Conservation (phyloP, 768 basidiomycete genomes). For the Boletellus ananas region DNA sequence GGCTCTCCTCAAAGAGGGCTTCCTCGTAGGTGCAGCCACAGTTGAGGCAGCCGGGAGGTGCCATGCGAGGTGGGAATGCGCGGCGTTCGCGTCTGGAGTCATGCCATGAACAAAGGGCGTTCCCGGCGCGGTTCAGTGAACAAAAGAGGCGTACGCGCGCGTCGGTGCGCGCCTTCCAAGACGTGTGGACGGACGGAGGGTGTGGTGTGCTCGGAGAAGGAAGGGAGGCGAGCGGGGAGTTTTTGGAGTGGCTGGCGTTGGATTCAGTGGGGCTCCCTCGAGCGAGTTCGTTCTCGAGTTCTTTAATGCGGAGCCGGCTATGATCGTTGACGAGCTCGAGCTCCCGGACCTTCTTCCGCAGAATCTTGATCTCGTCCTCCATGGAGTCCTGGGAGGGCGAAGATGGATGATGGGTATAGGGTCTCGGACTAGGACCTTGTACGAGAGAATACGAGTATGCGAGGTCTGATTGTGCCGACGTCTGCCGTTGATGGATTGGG, state of each 20-base stretch:
- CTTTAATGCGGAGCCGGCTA: constrained; percentile 43
- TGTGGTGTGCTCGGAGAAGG: constrained; percentile 30
- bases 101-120: constrained; percentile 88
- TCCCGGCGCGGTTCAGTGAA: constrained; percentile 81
- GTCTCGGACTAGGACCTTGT: constrained; percentile 17
- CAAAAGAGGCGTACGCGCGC: constrained; percentile 69
- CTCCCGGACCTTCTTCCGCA: constrained; percentile 58
- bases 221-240: constrained; percentile 13
- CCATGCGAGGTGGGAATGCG: constrained; percentile 72
- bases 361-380: constrained; percentile 51
- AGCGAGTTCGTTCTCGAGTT: constrained; percentile 46
- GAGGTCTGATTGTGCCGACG: constrained; percentile 20
- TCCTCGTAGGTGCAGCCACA: constrained; percentile 84
- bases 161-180: constrained; percentile 73
- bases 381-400: constrained; percentile 22
- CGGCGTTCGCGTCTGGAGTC: constrained; percentile 84
- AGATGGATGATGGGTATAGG: constrained; percentile 16
- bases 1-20: constrained; percentile 83
- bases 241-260: constrained; percentile 16
- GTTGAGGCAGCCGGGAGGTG: constrained; percentile 74
- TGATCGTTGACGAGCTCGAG: constrained; percentile 59
- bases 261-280: constrained; percentile 27
- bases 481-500: constrained; percentile 22
- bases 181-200: constrained; percentile 43
- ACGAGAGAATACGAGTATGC: constrained; percentile 15